Conservation (phyloP, 2,329 filamentous ascomycete species). For the Colletotrichum tropicale region DNA sequence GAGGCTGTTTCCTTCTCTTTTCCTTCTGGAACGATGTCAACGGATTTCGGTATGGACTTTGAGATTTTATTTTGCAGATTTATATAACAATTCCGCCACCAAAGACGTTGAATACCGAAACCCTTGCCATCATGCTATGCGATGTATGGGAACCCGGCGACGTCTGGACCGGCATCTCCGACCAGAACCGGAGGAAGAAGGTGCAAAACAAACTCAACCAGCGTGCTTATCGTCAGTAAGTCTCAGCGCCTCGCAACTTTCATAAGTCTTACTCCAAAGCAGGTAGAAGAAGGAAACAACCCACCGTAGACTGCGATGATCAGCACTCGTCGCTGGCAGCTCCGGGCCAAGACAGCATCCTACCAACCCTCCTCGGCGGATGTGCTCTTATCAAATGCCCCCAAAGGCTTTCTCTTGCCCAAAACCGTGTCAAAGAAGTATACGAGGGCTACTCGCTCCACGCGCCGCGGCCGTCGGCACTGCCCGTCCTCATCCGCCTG, state of each 20-base stretch:
- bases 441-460: conserved; percentile 2
- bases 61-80: not conserved
- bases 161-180: not conserved
- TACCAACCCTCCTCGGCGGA: not conserved
- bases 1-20: not conserved
- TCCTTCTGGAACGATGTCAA: not conserved
- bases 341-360: not conserved
- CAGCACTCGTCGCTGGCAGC: not conserved
- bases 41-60: not conserved
- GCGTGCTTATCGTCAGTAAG: not conserved
- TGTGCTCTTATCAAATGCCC: not conserved
- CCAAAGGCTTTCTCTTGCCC: not conserved
- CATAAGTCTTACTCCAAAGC: not conserved
- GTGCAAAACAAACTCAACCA: conserved; percentile 11
- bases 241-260: accelerated
- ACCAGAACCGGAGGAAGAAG: not conserved
- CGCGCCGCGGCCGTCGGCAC: not conserved
- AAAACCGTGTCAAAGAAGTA: not conserved
- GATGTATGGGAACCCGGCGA: not conserved
- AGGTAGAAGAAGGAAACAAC: not conserved
- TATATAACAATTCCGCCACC: not conserved
- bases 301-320: not conserved
- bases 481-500: conserved; percentile 10
- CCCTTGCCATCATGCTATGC: not conserved
- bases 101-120: not conserved